phyloP scores from a whole-genome alignment of 345 rosid species.

The Salix viminalis region DNA sequence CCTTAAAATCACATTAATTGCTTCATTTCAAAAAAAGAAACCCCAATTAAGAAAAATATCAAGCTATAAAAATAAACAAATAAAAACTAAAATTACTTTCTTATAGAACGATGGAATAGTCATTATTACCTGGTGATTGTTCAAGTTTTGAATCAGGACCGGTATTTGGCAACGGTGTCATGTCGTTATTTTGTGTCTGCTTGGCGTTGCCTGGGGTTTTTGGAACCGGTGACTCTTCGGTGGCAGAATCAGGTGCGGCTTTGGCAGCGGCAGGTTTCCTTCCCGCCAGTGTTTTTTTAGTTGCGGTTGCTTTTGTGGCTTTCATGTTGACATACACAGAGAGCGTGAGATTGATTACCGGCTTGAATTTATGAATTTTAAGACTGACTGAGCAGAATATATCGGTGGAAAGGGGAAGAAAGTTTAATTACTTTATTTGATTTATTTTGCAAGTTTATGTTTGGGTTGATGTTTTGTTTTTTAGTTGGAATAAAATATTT shows the following conservation, averaged over 20 bases:
- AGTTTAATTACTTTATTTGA: not conserved
- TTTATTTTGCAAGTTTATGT: not conserved
- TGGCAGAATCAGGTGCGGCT: not conserved
- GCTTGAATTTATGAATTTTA: not conserved
- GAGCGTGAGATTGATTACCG: not conserved
- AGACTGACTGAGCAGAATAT: no score
- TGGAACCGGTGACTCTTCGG: constrained; percentile 13
- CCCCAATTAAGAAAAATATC: not conserved
- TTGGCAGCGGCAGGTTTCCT: constrained; percentile 25
- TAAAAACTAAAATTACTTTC: not conserved
- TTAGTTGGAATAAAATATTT: no score
- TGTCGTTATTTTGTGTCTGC: constrained; percentile 15
- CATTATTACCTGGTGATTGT: constrained; percentile 29
- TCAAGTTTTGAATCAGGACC: constrained; percentile 22
- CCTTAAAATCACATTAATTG: not conserved
- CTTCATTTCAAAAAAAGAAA: not conserved
- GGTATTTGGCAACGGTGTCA: constrained; percentile 6
- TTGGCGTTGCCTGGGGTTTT: constrained; percentile 25
- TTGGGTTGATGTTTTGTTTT: no score
- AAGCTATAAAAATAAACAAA: not conserved
- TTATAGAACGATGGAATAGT: not conserved
- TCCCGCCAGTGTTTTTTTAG: constrained; percentile 34
- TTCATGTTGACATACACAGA: constrained; percentile 21
- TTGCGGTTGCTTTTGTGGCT: constrained; percentile 26
- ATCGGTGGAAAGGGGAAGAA: not conserved